Base-by-base conservation (phyloP, 2,329 filamentous ascomycete species). In the Aspergillus sp. region DNA sequence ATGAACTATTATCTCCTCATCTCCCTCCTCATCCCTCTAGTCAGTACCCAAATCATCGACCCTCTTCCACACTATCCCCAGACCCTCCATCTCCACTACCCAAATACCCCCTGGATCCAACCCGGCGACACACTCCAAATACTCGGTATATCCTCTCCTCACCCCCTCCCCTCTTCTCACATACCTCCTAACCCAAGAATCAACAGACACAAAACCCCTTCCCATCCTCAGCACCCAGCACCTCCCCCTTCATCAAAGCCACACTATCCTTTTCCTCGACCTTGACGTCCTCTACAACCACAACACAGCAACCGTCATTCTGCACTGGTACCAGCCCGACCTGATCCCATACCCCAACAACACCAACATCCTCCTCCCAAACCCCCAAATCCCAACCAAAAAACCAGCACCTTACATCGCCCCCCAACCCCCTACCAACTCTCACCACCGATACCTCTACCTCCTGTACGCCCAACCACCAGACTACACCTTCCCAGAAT, bases 361-460 rank as follows among this genome's bases (percentile, higher is more conserved):
- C 13, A 25, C 2, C 19, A 36, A 9, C 19, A 39, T n/a, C 12
- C 25, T 60, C 5, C 19, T 43, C 17, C n/a, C 41, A 2, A 39
- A 15, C 0, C n/a, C 28, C 4, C 28, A n/a, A n/a, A 0, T 4
- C 1, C 47, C 15, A 21, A 17, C 8, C 17, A 21, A 7, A 12
- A 19, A 23, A 17, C 1, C 10, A 21, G 49, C 10, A 4, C 57
- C 55, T 7, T 76, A 76, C 47, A 72, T 75, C 45, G 62, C 69
- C 1, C 73, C 73, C 4, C 70, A 66, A 19, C 69, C 73, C 5
- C 73, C 72, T 0, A 58, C 60, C 2, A 60, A 67, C 12, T 62
- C 61, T 3, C 62, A 65, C 4, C 75, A 76, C 39, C 66, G 70
- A 43, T 77, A 78, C 58, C 67, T 74, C 2, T 69, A 70, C 39